These are phyloP conservation scores for Tothia fuscella DNA, from an alignment of 2,329 filamentous ascomycete species.

Conservation along the genomic window DNA sequence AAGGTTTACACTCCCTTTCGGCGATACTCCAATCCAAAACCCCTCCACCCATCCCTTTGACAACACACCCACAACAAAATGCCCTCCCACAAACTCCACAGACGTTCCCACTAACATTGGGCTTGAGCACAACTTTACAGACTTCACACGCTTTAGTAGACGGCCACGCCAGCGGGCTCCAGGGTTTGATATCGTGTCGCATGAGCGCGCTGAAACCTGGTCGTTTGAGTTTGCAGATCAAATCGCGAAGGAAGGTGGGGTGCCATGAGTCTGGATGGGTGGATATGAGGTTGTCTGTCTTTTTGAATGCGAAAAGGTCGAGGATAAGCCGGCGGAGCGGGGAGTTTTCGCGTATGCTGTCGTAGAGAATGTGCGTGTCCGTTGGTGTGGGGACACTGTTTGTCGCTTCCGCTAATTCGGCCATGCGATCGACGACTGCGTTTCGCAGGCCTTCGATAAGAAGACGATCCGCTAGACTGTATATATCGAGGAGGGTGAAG, in stretches of 20 bases:
- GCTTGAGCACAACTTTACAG: slow-evolving; percentile 28
- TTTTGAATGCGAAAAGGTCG: slow-evolving; percentile 41
- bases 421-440: slow-evolving; percentile 30
- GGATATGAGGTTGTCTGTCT: slow-evolving; percentile 36
- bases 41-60: slow-evolving; percentile 15
- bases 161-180: slow-evolving; percentile 24
- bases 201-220: slow-evolving; percentile 30
- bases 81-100: slow-evolving; percentile 31
- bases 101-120: slow-evolving; percentile 23
- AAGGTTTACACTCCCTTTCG: slow-evolving; percentile 29
- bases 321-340: slow-evolving; percentile 31
- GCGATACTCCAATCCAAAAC: slow-evolving; percentile 16
- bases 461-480: slow-evolving; percentile 35
- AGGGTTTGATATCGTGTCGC: slow-evolving; percentile 30
- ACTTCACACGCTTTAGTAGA: slow-evolving; percentile 25
- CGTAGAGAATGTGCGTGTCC: slow-evolving; percentile 38
- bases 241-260: slow-evolving; percentile 34
- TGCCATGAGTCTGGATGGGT: slow-evolving; percentile 37
- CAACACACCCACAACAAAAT: slow-evolving; percentile 30
- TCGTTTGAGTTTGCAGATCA: slow-evolving; percentile 34
- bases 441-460: slow-evolving; percentile 34
- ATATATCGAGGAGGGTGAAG: slow-evolving; percentile 37
- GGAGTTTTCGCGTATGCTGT: slow-evolving; percentile 27
- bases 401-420: slow-evolving; percentile 33
- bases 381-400: slow-evolving; percentile 38